Conservation (phyloP, 257 asterid species). For the Solanum chmielewskii region DNA sequence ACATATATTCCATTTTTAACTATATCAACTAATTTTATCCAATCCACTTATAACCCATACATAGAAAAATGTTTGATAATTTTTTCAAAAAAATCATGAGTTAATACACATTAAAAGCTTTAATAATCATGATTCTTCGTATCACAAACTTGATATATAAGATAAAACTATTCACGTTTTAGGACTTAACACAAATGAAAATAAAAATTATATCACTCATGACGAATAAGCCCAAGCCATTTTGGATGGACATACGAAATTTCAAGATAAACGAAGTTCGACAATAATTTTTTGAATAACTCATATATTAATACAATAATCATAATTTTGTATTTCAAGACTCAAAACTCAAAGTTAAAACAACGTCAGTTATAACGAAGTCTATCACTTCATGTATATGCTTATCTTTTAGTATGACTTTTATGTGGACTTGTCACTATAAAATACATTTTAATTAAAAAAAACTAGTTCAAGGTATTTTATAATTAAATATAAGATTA, state of each 20-base stretch:
- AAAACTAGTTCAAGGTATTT: background rate
- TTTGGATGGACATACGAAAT: rapidly evolving
- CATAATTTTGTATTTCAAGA: background rate
- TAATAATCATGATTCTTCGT: background rate
- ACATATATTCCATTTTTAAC: background rate
- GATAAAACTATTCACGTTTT: background rate
- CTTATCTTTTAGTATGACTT: background rate
- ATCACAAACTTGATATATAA: background rate
- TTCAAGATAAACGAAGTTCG: too few relatives aligned
- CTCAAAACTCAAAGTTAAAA: too few relatives aligned
- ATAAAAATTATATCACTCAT: too few relatives aligned
- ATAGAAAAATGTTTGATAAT: background rate
- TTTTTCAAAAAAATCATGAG: too few relatives aligned
- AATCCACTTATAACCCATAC: background rate
- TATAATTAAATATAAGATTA: background rate
- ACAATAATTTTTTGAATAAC: too few relatives aligned
- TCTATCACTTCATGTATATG: background rate
- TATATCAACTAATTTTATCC: too few relatives aligned
- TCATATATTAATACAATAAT: too few relatives aligned
- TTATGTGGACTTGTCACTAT: background rate
- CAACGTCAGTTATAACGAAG: background rate
- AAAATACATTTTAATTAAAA: background rate
- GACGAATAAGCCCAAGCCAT: too few relatives aligned
- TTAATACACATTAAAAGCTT: too few relatives aligned
- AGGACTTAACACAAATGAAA: background rate